A percentile compares a stretch with the other conserved stretches of the same genome.
Conservation (phyloP, 352 stramenopile genomes). For the Globisporangium camurandrum region DNA sequence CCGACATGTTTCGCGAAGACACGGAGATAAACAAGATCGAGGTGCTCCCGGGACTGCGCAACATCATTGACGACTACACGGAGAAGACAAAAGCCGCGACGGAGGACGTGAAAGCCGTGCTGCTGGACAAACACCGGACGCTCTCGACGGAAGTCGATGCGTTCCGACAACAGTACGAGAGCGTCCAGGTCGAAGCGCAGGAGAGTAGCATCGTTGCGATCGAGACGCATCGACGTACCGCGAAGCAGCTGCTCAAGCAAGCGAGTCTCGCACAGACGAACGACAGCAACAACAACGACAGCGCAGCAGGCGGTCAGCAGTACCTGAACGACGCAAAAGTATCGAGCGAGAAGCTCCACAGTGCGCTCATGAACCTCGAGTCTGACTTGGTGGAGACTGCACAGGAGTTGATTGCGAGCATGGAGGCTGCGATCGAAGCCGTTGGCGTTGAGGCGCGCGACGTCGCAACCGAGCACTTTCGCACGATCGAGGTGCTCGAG, state of each 20-base stretch:
- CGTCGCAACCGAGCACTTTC: constrained; percentile 79
- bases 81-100: constrained; percentile 75
- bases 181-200: constrained; percentile 55
- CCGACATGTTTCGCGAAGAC: constrained; percentile 92
- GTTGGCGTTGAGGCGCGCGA: constrained; percentile 56
- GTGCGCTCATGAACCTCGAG: constrained; percentile 85
- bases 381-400: constrained; percentile 76
- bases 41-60: constrained; percentile 81
- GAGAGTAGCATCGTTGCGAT: constrained; percentile 72
- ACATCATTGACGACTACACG: constrained; percentile 87
- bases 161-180: constrained; percentile 56
- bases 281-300: constrained; percentile 31
- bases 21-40: constrained; percentile 89
- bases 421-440: constrained; percentile 60
- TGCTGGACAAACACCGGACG: constrained; percentile 63
- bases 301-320: constrained; percentile 38
- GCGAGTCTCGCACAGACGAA: constrained; percentile 17
- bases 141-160: constrained; percentile 51
- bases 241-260: constrained; percentile 73
- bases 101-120: constrained; percentile 74
- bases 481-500: constrained; percentile 85
- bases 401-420: constrained; percentile 49
- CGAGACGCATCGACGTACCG: constrained; percentile 65
- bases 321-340: constrained; percentile 78
- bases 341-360: constrained; percentile 80